Evolutionary conservation across 768 basidiomycete species (phyloP), one percentile per base, ranked within the genome.

Genomic region (Clavaria fumosa): DNA sequence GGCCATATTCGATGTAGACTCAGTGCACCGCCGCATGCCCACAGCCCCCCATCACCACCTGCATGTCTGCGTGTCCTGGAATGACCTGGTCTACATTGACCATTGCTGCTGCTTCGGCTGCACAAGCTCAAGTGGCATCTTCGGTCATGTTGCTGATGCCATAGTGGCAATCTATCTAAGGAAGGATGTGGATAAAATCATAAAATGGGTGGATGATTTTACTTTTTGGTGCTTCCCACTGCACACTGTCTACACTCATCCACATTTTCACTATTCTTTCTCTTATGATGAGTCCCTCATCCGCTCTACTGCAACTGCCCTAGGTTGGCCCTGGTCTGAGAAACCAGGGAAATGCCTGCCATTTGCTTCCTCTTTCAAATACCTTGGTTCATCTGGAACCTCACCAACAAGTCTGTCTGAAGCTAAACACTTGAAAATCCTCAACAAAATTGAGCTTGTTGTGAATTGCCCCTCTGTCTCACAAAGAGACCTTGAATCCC

Each of bases 231-330:
- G 51, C 10, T 38, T 34, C 19, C 52, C 55, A 14, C 28, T 9
- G 54, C 54, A 34, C 44, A 54, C 4, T 41, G 55, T 54, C 31
- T 52, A 53, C 2, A n/a, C n/a, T n/a, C n/a, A n/a, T n/a, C n/a
- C n/a, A n/a, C n/a, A n/a, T n/a, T n/a, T n/a, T n/a, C 53, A 51
- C 4, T 50, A 50, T 7, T 50, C 3, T 42, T 40, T 34, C 33
- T 21, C 17, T 11, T 40, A 40, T 19, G 39, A 40, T 10, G 6
- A n/a, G 7, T 12, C 17, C 7, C 10, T 7, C 39, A n/a, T 30
- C 22, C 9, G 18, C n/a, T 3, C 19, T 3, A 15, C n/a, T 20
- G 23, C 58, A 10, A 26, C 40, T 15, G 34, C 35, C 1, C 40
- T 59, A 2, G 39, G 47, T 2, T 30, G 52, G 3, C 51, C 55